phyloP scores from a whole-genome alignment of 1,284 basidiomycete genomes.

The Microbotryum lychnidis-dioicae region DNA sequence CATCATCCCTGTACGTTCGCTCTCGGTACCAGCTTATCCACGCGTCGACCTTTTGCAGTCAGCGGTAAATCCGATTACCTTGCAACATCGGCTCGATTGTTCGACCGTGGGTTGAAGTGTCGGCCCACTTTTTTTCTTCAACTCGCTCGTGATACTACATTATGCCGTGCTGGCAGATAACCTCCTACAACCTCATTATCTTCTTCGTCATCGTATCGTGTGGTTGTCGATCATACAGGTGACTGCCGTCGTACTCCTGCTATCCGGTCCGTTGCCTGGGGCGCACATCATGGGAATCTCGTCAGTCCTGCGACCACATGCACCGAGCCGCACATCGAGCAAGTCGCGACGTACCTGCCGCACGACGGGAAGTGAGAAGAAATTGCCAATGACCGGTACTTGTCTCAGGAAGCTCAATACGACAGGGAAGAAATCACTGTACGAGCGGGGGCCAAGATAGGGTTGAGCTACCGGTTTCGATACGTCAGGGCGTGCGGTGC shows the following conservation, averaged over 20 bases:
- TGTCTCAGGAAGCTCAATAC: slow-evolving; percentile 93
- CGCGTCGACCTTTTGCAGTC: too few relatives aligned
- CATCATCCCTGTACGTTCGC: too few relatives aligned
- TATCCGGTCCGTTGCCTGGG: slow-evolving; percentile 41
- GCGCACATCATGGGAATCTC: not conserved
- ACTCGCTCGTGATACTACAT: too few relatives aligned
- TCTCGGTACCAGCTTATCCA: too few relatives aligned
- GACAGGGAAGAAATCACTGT: slow-evolving; percentile 98
- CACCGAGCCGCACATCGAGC: not conserved
- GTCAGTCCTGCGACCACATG: not conserved
- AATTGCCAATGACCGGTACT: slow-evolving; percentile 80
- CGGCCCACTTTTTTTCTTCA: too few relatives aligned
- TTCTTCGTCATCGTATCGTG: too few relatives aligned
- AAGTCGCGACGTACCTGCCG: slow-evolving; percentile 37
- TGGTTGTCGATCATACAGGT: slow-evolving; percentile 35
- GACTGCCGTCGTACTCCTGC: slow-evolving; percentile 42
- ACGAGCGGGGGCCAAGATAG: not conserved
- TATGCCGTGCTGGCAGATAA: too few relatives aligned
- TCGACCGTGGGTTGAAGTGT: too few relatives aligned
- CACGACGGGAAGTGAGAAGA: slow-evolving; percentile 65
- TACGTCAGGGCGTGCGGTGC: not conserved
- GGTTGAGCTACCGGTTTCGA: not conserved
- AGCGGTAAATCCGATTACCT: too few relatives aligned
- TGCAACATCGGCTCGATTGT: too few relatives aligned
- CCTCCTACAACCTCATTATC: too few relatives aligned